These are phyloP conservation scores for Suhomyces sp. DNA, from an alignment of 805 yeast species.

Conservation along the genomic window DNA sequence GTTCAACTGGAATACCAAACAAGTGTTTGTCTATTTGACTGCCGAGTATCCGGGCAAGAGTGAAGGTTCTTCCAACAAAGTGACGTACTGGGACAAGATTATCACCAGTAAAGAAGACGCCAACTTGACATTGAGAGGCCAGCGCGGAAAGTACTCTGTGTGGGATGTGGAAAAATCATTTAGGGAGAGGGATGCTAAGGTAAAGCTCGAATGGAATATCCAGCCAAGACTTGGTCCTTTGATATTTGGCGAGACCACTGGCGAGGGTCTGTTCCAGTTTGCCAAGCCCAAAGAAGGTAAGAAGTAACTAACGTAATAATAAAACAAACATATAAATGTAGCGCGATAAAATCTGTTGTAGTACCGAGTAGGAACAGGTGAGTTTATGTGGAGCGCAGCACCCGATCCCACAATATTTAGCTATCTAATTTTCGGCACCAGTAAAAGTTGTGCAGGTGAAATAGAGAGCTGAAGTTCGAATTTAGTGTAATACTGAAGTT, in stretches of 20 bases:
- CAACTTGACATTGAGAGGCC: slow-evolving; percentile 45
- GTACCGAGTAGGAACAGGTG: background rate
- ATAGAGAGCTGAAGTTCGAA: no score
- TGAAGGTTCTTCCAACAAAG: slow-evolving; percentile 51
- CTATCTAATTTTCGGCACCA: no score
- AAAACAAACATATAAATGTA: background rate
- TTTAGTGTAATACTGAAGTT: no score
- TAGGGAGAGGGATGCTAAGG: slow-evolving; percentile 59
- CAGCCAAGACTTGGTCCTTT: slow-evolving; percentile 90
- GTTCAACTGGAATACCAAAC: slow-evolving; percentile 97
- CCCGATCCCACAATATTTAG: no score
- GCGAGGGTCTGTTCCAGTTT: slow-evolving; percentile 27
- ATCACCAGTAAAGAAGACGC: slow-evolving; percentile 61
- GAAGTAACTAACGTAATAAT: background rate
- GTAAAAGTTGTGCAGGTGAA: no score
- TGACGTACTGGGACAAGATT: slow-evolving; percentile 90
- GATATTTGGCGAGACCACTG: slow-evolving; percentile 55
- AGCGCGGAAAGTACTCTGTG: slow-evolving; percentile 72
- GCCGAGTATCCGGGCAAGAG: slow-evolving; percentile 68
- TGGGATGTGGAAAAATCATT: slow-evolving; percentile 76
- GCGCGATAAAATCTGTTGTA: background rate
- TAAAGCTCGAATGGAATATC: slow-evolving; percentile 82
- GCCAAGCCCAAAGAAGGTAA: slow-evolving; percentile 18
- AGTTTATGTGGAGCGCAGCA: no score
- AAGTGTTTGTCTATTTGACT: slow-evolving; percentile 85